Evolutionary conservation across 1,139 yeast genomes (phyloP).

Genomic region (Hansenula lynferdii): DNA sequence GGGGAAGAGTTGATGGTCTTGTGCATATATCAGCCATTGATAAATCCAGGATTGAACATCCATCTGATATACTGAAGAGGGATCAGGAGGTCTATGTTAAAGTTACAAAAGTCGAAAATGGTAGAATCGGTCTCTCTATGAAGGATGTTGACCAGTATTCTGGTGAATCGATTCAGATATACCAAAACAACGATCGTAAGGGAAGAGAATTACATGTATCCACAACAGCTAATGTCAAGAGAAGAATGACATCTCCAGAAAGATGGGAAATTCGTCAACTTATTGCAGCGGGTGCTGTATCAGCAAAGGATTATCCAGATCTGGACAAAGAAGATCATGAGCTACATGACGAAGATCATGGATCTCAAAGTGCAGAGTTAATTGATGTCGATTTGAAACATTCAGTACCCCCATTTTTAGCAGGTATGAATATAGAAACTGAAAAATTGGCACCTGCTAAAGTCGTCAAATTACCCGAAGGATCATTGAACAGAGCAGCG

Average conservation of each 20-base stretch:
- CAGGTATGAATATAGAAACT: slow-evolving; percentile 37
- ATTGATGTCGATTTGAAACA: slow-evolving; percentile 71
- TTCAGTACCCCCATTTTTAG: slow-evolving; percentile 67
- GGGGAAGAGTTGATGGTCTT: slow-evolving; percentile 47
- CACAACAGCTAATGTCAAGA: slow-evolving; percentile 20
- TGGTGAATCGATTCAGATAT: slow-evolving; percentile 39
- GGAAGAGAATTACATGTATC: slow-evolving; percentile 24
- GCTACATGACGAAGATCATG: slow-evolving; percentile 26
- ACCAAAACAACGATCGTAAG: slow-evolving; percentile 7
- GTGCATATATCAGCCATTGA: slow-evolving; percentile 75
- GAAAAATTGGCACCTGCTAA: slow-evolving; percentile 47
- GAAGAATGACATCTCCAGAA: slow-evolving; percentile 77
- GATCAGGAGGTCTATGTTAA: slow-evolving; percentile 66
- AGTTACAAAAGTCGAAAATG: slow-evolving; percentile 44
- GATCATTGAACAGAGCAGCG: slow-evolving; percentile 75
- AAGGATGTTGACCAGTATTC: slow-evolving; percentile 68
- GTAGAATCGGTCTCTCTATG: slow-evolving; percentile 61
- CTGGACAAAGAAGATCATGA: slow-evolving; percentile 44
- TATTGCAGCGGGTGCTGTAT: slow-evolving; percentile 72
- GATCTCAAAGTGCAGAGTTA: slow-evolving; percentile 36
- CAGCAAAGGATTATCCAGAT: slow-evolving; percentile 70
- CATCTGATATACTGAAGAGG: slow-evolving; percentile 50
- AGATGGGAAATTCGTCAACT: slow-evolving; percentile 86
- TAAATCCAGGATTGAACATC: slow-evolving; percentile 45
- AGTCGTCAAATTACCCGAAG: slow-evolving; percentile 69